Conservation (phyloP, 441 rosid genomes). For the Brassica balearica region DNA sequence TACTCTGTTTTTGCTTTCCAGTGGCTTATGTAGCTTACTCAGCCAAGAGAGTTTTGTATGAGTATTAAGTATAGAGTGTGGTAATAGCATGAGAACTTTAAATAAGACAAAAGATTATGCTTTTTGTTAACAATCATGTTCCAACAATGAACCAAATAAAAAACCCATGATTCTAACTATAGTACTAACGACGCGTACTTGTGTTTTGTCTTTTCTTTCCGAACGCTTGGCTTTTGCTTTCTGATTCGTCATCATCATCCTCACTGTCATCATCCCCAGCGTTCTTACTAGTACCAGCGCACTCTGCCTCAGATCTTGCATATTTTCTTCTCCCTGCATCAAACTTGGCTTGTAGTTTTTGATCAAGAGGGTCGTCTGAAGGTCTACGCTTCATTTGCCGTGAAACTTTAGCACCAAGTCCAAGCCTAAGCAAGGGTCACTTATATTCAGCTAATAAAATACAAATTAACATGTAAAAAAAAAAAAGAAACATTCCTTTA, state of each 20-base stretch:
- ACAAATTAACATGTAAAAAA: background rate
- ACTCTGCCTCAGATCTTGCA: constrained; percentile 50
- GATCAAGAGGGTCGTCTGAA: constrained; percentile 67
- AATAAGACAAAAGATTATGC: constrained; percentile 10
- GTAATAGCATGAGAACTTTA: constrained; percentile 28
- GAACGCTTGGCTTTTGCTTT: constrained; percentile 73
- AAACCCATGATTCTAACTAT: background rate
- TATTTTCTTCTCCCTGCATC: constrained; percentile 66
- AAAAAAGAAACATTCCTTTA: constrained; percentile 36
- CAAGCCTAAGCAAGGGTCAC: constrained; percentile 53
- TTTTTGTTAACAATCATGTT: constrained; percentile 6
- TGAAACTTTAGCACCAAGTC: constrained; percentile 77
- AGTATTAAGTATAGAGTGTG: no score
- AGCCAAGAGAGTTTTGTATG: constrained; percentile 8
- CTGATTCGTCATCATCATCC: constrained; percentile 56
- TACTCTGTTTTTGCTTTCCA: background rate
- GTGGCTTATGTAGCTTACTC: constrained; percentile 7
- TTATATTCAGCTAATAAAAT: constrained; percentile 17
- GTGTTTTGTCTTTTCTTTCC: constrained; percentile 54
- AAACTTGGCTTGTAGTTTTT: constrained; percentile 68
- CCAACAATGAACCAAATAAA: constrained; percentile 22
- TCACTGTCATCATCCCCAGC: constrained; percentile 36
- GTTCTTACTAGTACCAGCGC: constrained; percentile 31
- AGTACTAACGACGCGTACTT: constrained; percentile 37
- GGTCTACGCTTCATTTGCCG: constrained; percentile 49